These are phyloP conservation scores for Musa balbisiana DNA, from an alignment of 202 grass and related monocot genomes.

Conservation along the genomic window DNA sequence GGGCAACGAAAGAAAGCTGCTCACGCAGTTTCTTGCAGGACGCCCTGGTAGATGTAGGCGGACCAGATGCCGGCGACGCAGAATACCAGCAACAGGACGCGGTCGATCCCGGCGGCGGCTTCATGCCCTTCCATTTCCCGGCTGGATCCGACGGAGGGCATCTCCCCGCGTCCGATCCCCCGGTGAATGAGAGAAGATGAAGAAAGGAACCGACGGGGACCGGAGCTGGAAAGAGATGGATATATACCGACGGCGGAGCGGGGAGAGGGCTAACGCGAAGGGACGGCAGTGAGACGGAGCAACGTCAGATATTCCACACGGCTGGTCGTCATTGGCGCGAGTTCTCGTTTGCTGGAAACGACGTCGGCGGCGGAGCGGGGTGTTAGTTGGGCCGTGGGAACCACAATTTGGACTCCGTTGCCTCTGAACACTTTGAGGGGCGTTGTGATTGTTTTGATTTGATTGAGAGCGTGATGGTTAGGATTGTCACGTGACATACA, in stretches of 20 bases:
- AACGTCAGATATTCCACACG: slow-evolving; percentile 4
- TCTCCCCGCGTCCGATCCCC: neutral
- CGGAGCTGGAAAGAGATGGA: neutral
- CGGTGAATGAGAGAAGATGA: neutral
- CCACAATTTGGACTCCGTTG: too few species aligned
- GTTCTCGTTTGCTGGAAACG: neutral
- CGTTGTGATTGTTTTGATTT: too few species aligned
- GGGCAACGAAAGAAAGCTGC: neutral
- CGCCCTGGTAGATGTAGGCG: slow-evolving; percentile 87
- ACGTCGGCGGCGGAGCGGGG: neutral
- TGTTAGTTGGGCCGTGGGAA: too few species aligned
- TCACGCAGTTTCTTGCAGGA: slow-evolving; percentile 92
- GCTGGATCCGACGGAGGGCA: neutral
- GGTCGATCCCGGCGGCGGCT: slow-evolving; percentile 24
- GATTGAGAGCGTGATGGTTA: too few species aligned
- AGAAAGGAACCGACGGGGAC: neutral
- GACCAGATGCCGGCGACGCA: slow-evolving; percentile 94
- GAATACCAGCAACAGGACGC: slow-evolving; percentile 67
- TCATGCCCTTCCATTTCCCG: slow-evolving; percentile 1
- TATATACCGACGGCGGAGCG: neutral
- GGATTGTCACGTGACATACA: too few species aligned
- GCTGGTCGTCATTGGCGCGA: neutral
- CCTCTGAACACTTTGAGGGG: too few species aligned
- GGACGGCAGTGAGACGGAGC: neutral
- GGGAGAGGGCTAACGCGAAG: neutral